Evolutionary conservation across 2,329 filamentous ascomycete genomes (phyloP), one percentile per base, ranked within the genome.

Genomic region (Geosmithia putterillii): DNA sequence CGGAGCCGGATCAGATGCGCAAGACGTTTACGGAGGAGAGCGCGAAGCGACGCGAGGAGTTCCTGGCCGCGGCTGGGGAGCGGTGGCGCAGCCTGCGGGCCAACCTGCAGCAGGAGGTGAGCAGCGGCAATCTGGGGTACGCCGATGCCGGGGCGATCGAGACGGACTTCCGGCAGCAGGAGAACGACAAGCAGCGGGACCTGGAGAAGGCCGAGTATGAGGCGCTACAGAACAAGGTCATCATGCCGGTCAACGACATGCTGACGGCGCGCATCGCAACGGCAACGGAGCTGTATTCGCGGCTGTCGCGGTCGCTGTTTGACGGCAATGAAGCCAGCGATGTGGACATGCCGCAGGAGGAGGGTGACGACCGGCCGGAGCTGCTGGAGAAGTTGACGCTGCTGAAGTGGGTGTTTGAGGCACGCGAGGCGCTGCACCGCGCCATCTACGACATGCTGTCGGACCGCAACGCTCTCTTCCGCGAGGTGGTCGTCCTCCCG

Each of bases 331-430:
- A 56, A 17, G 56, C 60, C 21, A 63, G 82, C 75, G 45, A 82
- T 76, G 57, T 88, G 0, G 90, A 94, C 54, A 79, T 87, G 60
- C 83, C 88, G 0, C 89, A 95, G 59, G 88, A 95, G 60, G 90
- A 95, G 64, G 90, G 92, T 17, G 90, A 96, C 52, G 90, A 95
- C 59, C 81, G 89, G 57, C 92, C 92, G 0, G 92, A 98, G 61
- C 72, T 96, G 0, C 69, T 96, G 2, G 92, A 98, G 61, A 94
- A 95, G 62, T 71, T 98, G 12, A 96, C 90, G 0, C 75, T 95
- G 40, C 71, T 96, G 14, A 98, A 96, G 56, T 96, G 92, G 89
- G 79, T 96, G 8, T 96, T 95, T 53, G 92, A 98, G 59, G 83
- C 85, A 1, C 81, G 89, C n/a, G 92, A 98, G 62, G 73, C 76